Evolutionary conservation across 2,329 filamentous ascomycete species (phyloP).

Genomic region (Colletotrichum limetticola): DNA sequence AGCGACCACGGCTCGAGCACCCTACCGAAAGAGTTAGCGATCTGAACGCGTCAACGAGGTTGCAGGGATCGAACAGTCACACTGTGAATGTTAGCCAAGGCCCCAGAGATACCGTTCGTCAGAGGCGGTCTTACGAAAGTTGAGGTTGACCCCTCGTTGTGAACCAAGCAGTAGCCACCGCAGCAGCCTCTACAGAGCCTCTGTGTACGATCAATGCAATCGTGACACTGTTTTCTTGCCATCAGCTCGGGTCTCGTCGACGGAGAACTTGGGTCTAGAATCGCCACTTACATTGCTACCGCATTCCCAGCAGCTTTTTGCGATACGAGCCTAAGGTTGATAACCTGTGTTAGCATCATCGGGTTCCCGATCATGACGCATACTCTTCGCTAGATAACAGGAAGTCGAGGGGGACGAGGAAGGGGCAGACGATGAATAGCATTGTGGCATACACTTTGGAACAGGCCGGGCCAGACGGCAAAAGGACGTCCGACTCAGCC

Average conservation of each 20-base stretch:
- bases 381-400: not conserved
- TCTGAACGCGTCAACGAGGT: not conserved
- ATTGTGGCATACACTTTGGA: constrained; percentile 35
- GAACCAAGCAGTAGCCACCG: constrained; percentile 84
- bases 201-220: constrained; percentile 79
- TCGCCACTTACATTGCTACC: constrained; percentile 74
- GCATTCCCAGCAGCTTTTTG: constrained; percentile 85
- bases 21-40: constrained; percentile 27
- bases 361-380: not conserved
- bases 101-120: not conserved
- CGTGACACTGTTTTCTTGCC: constrained; percentile 67
- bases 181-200: constrained; percentile 77
- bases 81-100: constrained; percentile 50
- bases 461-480: constrained; percentile 7
- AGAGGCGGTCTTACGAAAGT: constrained; percentile 58
- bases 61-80: constrained; percentile 54
- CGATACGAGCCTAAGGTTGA: constrained; percentile 66
- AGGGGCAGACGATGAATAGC: constrained; percentile 20
- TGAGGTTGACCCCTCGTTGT: constrained; percentile 84
- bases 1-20: constrained; percentile 36
- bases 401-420: constrained; percentile 3
- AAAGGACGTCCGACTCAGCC: constrained; percentile 12
- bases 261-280: not conserved
- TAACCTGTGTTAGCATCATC: constrained; percentile 31
- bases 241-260: constrained; percentile 19